A percentile compares a stretch with the other conserved stretches of the same genome.
phyloP scores from a whole-genome alignment of 768 basidiomycete genomes.

The Mycena maculata region DNA sequence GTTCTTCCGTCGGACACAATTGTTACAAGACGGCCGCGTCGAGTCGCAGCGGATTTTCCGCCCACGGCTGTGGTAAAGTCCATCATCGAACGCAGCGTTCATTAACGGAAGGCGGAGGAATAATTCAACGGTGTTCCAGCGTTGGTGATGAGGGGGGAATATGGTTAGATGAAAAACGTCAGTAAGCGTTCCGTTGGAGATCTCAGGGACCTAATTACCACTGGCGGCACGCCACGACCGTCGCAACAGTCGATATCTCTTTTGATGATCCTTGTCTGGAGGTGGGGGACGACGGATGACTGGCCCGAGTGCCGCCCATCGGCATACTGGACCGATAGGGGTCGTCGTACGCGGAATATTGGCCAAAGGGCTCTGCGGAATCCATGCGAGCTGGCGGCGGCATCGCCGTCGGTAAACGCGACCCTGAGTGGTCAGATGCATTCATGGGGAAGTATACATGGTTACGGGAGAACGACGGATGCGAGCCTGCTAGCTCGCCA shows the following conservation, averaged over 20 bases:
- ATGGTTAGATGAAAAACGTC: slow-evolving; percentile 35
- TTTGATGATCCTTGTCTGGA: slow-evolving; percentile 57
- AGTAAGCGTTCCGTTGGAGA: slow-evolving; percentile 51
- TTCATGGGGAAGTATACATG: slow-evolving; percentile 31
- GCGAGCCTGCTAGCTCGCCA: slow-evolving; percentile 13
- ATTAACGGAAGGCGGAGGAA: slow-evolving; percentile 45
- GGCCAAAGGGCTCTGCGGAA: slow-evolving; percentile 10
- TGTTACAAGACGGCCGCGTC: slow-evolving; percentile 82
- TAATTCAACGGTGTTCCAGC: slow-evolving; percentile 43
- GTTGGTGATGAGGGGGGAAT: slow-evolving; percentile 34
- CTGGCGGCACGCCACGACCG: slow-evolving; percentile 88
- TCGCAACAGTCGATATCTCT: slow-evolving; percentile 72
- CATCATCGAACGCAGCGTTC: slow-evolving; percentile 25
- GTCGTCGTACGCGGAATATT: slow-evolving; percentile 22
- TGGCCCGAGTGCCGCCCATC: slow-evolving; percentile 46
- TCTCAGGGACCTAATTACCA: slow-evolving; percentile 66
- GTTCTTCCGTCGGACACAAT: slow-evolving; percentile 82
- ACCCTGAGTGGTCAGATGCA: slow-evolving; percentile 28
- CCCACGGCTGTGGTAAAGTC: slow-evolving; percentile 66
- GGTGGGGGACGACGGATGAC: slow-evolving; percentile 37
- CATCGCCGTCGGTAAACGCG: slow-evolving; percentile 19
- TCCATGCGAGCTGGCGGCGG: slow-evolving; percentile 7
- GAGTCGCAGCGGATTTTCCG: slow-evolving; percentile 92
- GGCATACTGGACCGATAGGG: slow-evolving; percentile 50
- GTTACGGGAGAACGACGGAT: slow-evolving; percentile 32